Evolutionary conservation across 371 early-diverging fungal genomes (phyloP), one percentile per base, ranked within the genome.

Genomic region (Basidiobolus meristosporus): DNA sequence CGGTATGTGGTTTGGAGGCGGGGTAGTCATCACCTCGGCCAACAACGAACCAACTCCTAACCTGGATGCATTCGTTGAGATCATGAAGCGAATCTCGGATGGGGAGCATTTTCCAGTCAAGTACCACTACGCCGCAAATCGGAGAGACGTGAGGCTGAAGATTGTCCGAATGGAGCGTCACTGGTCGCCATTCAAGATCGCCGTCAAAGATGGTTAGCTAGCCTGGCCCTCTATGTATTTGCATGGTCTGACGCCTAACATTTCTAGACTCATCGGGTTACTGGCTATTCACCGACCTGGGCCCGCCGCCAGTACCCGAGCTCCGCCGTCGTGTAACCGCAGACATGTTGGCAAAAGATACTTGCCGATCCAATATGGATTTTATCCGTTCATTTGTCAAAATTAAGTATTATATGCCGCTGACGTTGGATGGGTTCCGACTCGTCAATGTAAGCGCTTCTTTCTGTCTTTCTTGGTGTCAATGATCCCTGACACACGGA

Each of bases 171-270:
- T 87, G 1, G 80, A 85, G 41, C 64, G 82, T 36, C 80, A 80
- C 46, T 92, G 91, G 91, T 67, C 75, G 42, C 56, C 57, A 14
- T 78, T 82, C 50, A 57, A 73, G 35, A 31, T 84, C 49, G 84
- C 79, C n/a, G 51, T 57, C 4, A 67, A 92, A 42, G 78, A 89
- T 54, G 73, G 74, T 54, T 46, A 47, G 1, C 79, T 31, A 3
- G n/a, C n/a, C n/a, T n/a, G n/a, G n/a, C n/a, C n/a, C 17, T 5
- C 34, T 19, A 10, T 11, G 11, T 38, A 28, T 28, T 4, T 48
- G 16, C 20, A 34, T 18, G 31, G 21, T 7, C 9, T 16, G 18
- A 14, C 14, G 9, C 26, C 22, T 20, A 23, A 10, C 19, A n/a
- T 30, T 32, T 35, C 18, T 41, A 56, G 65, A 77, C 51, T 44